Base-by-base conservation (phyloP, 345 rosid genomes). In the Orychophragmus violaceus region DNA sequence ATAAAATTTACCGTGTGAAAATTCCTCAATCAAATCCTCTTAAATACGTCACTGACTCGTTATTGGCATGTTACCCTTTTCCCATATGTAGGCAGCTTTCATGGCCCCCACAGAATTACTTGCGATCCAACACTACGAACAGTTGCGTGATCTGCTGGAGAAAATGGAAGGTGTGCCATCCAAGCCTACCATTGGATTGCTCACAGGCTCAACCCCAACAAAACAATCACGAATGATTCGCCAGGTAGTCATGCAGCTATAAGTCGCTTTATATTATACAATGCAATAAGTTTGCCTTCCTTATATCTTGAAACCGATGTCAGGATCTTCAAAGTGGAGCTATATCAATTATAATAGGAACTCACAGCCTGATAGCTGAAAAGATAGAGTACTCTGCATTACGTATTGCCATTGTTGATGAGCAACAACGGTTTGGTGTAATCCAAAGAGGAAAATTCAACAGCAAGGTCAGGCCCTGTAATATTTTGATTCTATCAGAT, bases 101-200 rank as follows among this genome's bases (percentile, higher is more conserved):
- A 94, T 94, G 99, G 97, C 85, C 71, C 54, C 99, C 36, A 90
- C 99, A 22, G 99, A 94, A 81, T 82, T 94, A 83, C 95, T 94
- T 70, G 99, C 99, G 0, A 76, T 83, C 74, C 99, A 94, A 64
- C 99, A 94, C 77, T 84, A 90, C 67, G 95, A 94, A 42, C 87
- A 83, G 63, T 76, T 91, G 59, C 83, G 83, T 61, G 69, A 84
- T 62, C 77, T 94, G 80, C 76, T 94, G 22, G 95, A 82, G 71
- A 82, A 63, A 3, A 74, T 94, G 80, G 91, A 84, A 30, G 77
- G 70, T 32, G 80, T 80, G 9, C 32, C 74, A 63, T 63, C 62
- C 55, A 94, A 83, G 72, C 99, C 99, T 74, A 81, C 88, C 50
- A 70, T 94, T 80, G 92, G 97, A 66, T 74, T 94, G 78, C 82